These are phyloP conservation scores for Rossbeevera mucosa DNA, from an alignment of 768 basidiomycete genomes.

Conservation along the genomic window DNA sequence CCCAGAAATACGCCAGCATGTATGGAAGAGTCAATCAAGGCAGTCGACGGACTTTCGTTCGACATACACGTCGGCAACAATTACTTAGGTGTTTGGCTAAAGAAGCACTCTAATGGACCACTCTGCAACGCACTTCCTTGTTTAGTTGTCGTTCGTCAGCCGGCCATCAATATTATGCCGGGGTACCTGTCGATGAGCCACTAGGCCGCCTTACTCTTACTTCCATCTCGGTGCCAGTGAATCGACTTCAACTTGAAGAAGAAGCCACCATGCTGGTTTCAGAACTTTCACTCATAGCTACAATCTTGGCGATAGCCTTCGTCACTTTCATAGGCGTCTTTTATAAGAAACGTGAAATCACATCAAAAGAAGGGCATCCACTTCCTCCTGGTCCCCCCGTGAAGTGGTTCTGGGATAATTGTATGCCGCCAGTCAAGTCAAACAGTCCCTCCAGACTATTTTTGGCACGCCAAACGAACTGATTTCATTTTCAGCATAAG, in stretches of 20 bases:
- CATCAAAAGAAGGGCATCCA: constrained; percentile 5
- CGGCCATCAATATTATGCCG: too few species aligned
- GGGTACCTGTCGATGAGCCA: background rate
- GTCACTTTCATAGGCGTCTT: background rate
- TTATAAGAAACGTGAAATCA: background rate
- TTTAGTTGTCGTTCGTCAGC: too few species aligned
- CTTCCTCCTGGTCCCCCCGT: constrained; percentile 19
- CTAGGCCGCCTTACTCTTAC: too few species aligned
- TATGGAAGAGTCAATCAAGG: background rate
- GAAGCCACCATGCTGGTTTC: background rate
- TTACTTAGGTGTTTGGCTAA: too few species aligned
- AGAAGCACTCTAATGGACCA: too few species aligned
- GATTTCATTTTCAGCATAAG: constrained; percentile 8
- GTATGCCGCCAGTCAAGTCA: constrained; percentile 10
- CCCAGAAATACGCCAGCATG: constrained; percentile 4
- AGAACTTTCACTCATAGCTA: background rate
- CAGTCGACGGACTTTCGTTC: too few species aligned
- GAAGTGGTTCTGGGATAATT: constrained; percentile 5
- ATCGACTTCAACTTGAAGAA: background rate
- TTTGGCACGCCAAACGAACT: background rate
- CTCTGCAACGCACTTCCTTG: too few species aligned
- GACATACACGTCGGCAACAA: too few species aligned
- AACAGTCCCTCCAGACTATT: background rate
- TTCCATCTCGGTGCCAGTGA: background rate
- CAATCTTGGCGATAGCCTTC: background rate